Percentiles rank a stretch among this genome's conserved stretches.
These are phyloP conservation scores for Hygrocybe punicea DNA, from an alignment of 768 basidiomycete species.

Conservation along the genomic window DNA sequence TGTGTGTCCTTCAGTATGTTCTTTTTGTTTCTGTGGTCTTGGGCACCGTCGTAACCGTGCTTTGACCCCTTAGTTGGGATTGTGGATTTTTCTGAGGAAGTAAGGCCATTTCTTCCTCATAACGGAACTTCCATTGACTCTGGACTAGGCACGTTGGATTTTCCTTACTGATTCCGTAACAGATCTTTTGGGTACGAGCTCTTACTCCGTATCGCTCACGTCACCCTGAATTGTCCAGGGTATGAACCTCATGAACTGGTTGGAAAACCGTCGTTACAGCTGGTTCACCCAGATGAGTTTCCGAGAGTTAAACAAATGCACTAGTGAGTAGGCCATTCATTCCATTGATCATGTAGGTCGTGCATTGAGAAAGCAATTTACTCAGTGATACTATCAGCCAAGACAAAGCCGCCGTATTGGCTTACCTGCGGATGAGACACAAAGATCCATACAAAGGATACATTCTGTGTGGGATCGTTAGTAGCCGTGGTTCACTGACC, in stretches of 20 bases:
- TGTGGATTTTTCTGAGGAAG: slow-evolving; percentile 76
- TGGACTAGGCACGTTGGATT: slow-evolving; percentile 57
- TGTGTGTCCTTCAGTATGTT: slow-evolving; percentile 75
- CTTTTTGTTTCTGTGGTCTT: slow-evolving; percentile 7
- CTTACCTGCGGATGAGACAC: slow-evolving; percentile 75
- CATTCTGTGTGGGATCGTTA: slow-evolving; percentile 68
- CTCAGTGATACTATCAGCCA: slow-evolving; percentile 67
- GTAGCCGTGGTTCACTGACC: slow-evolving; percentile 28
- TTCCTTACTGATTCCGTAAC: slow-evolving; percentile 64
- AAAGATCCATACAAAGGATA: slow-evolving; percentile 77
- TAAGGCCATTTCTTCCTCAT: slow-evolving; percentile 24
- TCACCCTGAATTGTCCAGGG: slow-evolving; percentile 39
- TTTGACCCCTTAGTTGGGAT: slow-evolving; percentile 56
- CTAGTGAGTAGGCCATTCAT: slow-evolving; percentile 42
- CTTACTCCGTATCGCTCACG: neutral
- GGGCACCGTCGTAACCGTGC: slow-evolving; percentile 7
- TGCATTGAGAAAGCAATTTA: neutral
- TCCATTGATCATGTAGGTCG: slow-evolving; percentile 1
- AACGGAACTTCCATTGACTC: neutral
- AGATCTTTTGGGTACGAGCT: slow-evolving; percentile 55
- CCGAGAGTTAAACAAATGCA: slow-evolving; percentile 62
- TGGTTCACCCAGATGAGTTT: slow-evolving; percentile 81
- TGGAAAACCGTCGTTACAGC: slow-evolving; percentile 64
- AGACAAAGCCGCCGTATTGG: slow-evolving; percentile 77
- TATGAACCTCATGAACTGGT: slow-evolving; percentile 72